Base-by-base conservation (phyloP, 352 stramenopile species). In the Globisporangium emineosum region DNA sequence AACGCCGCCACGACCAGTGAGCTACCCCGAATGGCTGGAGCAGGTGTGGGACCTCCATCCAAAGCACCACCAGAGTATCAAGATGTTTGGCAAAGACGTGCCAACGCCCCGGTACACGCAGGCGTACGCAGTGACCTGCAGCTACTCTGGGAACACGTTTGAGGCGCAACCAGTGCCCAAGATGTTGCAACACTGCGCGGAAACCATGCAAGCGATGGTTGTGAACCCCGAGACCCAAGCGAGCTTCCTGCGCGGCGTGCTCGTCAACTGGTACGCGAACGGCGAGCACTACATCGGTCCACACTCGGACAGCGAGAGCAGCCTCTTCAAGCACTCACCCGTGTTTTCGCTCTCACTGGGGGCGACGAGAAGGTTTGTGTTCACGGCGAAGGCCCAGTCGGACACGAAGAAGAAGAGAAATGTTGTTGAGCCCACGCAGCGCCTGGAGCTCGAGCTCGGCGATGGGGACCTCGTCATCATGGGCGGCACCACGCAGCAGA, bases 181-280 rank as follows among this genome's bases (percentile, higher is more conserved):
- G 47, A 1, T 65, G 12, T 54, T 86, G 17, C 47, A 72, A n/a
- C 70, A 73, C 21, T 80, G 72, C 52, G 69, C 89, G n/a, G 37
- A 70, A 25, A 65, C 77, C 35, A 73, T 88, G 56, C 68, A 90
- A 25, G 53, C 60, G 9, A 70, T 90, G 21, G 68, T 87, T 8
- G 49, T 76, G 23, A 68, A 87, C 47, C 57, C 71, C 10, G 72
- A 70, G 5, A 53, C 57, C 8, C 54, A 25, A n/a, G n/a, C n/a
- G 15, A 77, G 67, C 29, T 57, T 55, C 19, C 57, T 85, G 25
- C 87, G 84, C 57, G 69, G 66, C 29, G 84, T 73, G 42, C 70
- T 97, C 5, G 60, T 91, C 29, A 97, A 96, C 60, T 97, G 87
- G 89, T 97, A 97, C 63, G 73, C 76, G 5, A 67, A 91, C 52